phyloP scores from a whole-genome alignment of 23 red algal species.

The Agarophyton chilense region DNA sequence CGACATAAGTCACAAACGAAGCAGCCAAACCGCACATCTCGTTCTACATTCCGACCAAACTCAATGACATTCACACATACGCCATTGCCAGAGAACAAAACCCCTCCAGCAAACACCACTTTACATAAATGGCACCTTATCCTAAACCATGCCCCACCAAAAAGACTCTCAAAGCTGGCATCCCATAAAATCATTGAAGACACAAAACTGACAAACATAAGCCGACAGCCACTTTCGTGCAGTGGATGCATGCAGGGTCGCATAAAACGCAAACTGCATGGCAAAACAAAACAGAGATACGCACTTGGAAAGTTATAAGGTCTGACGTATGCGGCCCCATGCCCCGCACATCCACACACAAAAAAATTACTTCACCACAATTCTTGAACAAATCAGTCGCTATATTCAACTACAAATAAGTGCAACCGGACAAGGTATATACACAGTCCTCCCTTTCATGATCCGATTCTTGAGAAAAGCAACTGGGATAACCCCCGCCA shows the following conservation, averaged over 20 bases:
- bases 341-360: not conserved
- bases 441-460: not conserved
- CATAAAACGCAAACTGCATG: not conserved
- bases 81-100: no score
- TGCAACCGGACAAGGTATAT: not conserved
- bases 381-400: not conserved
- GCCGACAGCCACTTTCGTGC: not conserved
- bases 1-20: no score
- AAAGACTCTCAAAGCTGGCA: not conserved
- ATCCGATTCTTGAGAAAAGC: not conserved
- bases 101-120: no score
- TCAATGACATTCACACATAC: no score
- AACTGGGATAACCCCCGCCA: not conserved
- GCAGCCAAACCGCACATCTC: no score
- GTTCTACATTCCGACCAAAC: no score
- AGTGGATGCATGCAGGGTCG: not conserved
- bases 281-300: not conserved
- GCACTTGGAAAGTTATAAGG: not conserved
- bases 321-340: not conserved
- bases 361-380: not conserved
- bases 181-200: not conserved
- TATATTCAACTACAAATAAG: not conserved
- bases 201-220: not conserved
- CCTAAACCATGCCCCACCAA: not conserved
- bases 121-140: slow-evolving; percentile 1